Base-by-base conservation (phyloP, 208 protist species). In the Tetramitus jugosus region DNA sequence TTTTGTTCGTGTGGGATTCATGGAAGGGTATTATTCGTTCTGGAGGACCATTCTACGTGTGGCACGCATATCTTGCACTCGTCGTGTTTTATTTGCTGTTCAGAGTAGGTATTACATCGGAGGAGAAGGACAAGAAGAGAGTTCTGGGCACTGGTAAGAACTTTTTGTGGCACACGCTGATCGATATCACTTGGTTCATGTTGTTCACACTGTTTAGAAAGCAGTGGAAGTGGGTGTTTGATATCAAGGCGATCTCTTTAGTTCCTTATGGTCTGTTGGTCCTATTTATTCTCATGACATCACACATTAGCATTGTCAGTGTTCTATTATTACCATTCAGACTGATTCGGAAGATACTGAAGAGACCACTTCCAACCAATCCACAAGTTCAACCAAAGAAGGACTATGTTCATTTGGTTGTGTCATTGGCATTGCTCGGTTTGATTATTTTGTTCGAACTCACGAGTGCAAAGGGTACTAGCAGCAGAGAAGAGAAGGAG, bases 161-260 rank as follows among this genome's bases (percentile, higher is more conserved):
- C n/a, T 20, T 56, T 20, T 56, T 56, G 10, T 10, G 10, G 10
- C 49, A 56, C 49, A 56, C 20, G 49, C 49, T 56, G 20, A 49
- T 71, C 35, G 65, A 71, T n/a, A 49, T 71, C 39, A 49, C 40
- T 7, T 49, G 43, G n/a, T 71, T 71, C 35, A 37, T n/a, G 1
- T 37, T 71, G 6, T 71, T 31, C 40, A 46, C 29, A 17, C 35
- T 49, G 10, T 42, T 71, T 31, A 71, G 65, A 71, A 31, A 13
- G 35, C 39, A 71, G 49, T 71, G 65, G 65, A 71, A 71, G 31
- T 42, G 39, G 40, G 40, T 17, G 29, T 37, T 71, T 20, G 40
- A 49, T 6, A 8, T 37, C 49, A 49, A 29, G 14, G 56, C 56
- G 29, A 62, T 26, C 20, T 49, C 29, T 17, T 29, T 29, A 33